Evolutionary conservation across 225 moss, liverwort and hornwort genomes (phyloP), one percentile per base, ranked within the genome.

Genomic region (Polytrichum formosum): DNA sequence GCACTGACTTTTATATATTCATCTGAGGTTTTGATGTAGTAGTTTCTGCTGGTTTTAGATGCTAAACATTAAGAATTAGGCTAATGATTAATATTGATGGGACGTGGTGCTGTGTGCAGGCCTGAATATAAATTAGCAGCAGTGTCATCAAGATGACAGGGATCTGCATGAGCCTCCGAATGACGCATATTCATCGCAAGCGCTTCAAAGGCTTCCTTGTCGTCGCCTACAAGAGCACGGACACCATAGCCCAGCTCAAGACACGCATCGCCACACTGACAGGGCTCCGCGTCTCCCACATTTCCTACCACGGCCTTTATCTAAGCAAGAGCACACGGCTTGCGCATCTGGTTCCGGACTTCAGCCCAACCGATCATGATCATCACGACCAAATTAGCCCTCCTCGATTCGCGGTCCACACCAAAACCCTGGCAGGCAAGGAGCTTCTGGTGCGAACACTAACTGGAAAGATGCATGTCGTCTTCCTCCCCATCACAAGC

Each of bases 71-170:
- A 31, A 4, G 46, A 46, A 46, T 46, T 16, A 31, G 16, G 46
- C 46, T 16, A 46, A 16, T 13, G 13, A 46, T 16, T 46, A 46
- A 13, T 46, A 46, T 46, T 46, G 46, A 2, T 16, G 46, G 4
- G 13, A 46, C 46, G 37, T 37, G 46, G 46, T 46, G 46, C 13
- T 46, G 46, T 46, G 46, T 46, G 46, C 46, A 46, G 46, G 10
- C 46, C 46, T 46, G 46, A 46, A 13, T 46, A 46, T 30, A 30
- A 30, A 16, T 16, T 46, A 46, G 46, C 46, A 31, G 31, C 31
- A 46, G 46, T 46, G 46, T 46, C 46, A 58, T 23, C 58, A 58
- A 58, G 23, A 58, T 58, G 58, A 58, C 58, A 58, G 58, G 58
- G 21, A 20, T 23, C 6, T 46, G 46, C 46, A 58, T 58, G 20